phyloP scores from a whole-genome alignment of 2,329 filamentous ascomycete genomes.

The Metarhizium brunneum region DNA sequence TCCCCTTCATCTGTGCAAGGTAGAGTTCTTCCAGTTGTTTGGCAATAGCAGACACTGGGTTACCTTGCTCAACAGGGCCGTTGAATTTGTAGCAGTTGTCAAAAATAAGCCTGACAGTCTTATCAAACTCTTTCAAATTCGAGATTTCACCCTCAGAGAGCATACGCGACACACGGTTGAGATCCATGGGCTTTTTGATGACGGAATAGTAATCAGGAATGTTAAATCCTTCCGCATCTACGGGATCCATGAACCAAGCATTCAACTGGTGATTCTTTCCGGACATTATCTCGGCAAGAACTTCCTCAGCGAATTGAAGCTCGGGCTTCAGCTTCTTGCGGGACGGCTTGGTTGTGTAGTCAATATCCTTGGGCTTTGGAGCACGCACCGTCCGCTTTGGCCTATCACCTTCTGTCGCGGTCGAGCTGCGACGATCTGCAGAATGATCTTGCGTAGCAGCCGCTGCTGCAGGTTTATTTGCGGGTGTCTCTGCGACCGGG shows the following conservation, averaged over 20 bases:
- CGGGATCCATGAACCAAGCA: conserved; percentile 69
- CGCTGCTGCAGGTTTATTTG: conserved; percentile 10
- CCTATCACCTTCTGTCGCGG: conserved; percentile 63
- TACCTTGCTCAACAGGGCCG: conserved; percentile 42
- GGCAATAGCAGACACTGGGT: conserved; percentile 64
- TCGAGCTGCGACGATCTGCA: conserved; percentile 55
- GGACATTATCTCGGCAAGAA: conserved; percentile 69
- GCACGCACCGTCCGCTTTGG: conserved; percentile 92
- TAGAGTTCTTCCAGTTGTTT: conserved; percentile 68
- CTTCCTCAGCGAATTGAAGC: conserved; percentile 79
- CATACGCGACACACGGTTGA: conserved; percentile 71
- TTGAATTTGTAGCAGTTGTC: conserved; percentile 93
- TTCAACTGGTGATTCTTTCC: conserved; percentile 60
- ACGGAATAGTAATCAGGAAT: conserved; percentile 90
- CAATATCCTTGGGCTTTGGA: conserved; percentile 83
- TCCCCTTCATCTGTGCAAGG: conserved; percentile 64
- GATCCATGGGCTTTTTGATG: conserved; percentile 96
- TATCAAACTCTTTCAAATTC: conserved; percentile 76
- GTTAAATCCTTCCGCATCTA: conserved; percentile 87
- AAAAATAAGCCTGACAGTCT: conserved; percentile 74
- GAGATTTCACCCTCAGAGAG: conserved; percentile 71
- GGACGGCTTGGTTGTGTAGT: conserved; percentile 65
- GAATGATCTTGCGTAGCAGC: conserved; percentile 11
- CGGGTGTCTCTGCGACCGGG: conserved; percentile 15
- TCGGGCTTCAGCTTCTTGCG: conserved; percentile 86